Base-by-base conservation (phyloP, 1,139 yeast species). In the Candida sojae region DNA sequence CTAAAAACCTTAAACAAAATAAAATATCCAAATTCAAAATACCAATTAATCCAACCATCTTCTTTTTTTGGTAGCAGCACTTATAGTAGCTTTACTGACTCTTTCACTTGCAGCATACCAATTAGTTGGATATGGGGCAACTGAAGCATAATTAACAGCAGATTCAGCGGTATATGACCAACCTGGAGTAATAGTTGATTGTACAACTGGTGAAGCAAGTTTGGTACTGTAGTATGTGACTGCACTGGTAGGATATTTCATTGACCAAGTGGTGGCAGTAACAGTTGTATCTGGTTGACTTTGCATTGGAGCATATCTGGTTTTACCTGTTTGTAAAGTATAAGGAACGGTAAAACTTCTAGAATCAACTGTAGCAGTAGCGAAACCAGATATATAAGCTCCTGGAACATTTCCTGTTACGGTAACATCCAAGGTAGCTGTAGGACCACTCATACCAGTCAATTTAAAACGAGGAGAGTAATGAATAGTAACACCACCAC, bases 221-320 rank as follows among this genome's bases (percentile, higher is more conserved):
- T 67, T 48, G 0, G 85, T 68, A 3, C 81, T 83, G 57, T 72
- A 83, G 48, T 62, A 66, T 0, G 88, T 77, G 28, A 85, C 90
- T 0, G 86, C 73, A 53, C 90, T 82, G 1, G 92, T 79, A 17
- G 92, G 83, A 63, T 69, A 85, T 55, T 75, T 70, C 60, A 81
- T 75, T 2, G 82, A 62, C 88, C 89, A 86, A 2, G 84, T 68
- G 4, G 84, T 74, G 25, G 80, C 83, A 1, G 96, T 86, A 11
- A 89, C 82, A 7, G 68, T 74, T 1, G 87, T 62, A 4, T 84
- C 88, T 6, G 97, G 97, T 68, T 90, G 96, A 50, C 74, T 66
- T 68, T 90, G 97, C 96, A 91, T 90, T 44, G 97, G 96, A 1
- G 97, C 97, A 66, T 71, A 88, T 63, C 89, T 77, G 2, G 86